A percentile compares a stretch with the other conserved stretches of the same genome.
Evolutionary conservation across 345 rosid genomes (phyloP).

Genomic region (Rhodamnia argentea): DNA sequence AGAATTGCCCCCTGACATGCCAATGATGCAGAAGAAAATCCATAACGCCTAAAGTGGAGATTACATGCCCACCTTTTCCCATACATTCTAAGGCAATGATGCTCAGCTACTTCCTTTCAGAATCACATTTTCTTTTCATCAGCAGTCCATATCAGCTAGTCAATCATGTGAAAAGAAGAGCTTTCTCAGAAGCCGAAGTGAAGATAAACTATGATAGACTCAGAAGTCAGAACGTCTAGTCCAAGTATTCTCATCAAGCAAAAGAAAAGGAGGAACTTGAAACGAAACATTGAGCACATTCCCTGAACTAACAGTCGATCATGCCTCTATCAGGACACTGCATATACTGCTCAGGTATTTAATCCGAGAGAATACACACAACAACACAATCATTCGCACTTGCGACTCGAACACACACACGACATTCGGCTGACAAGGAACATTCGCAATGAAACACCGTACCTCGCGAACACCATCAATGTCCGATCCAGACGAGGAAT

Average conservation of each 20-base stretch:
- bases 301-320: neutral
- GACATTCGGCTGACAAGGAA: neutral
- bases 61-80: neutral
- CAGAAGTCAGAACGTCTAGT: too few relatives aligned
- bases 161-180: neutral
- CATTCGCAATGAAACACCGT: neutral
- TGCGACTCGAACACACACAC: neutral
- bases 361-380: neutral
- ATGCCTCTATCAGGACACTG: neutral
- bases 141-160: neutral
- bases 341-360: neutral
- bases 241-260: neutral
- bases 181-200: neutral
- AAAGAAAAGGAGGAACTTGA: neutral
- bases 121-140: neutral
- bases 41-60: neutral
- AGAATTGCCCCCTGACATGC: neutral
- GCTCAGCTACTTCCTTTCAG: neutral
- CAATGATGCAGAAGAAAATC: neutral
- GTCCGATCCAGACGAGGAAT: conserved; percentile 11
- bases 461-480: neutral
- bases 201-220: neutral
- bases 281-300: neutral
- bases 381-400: neutral
- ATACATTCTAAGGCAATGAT: neutral